Base-by-base conservation (phyloP, 345 rosid genomes). In the Passiflora organensis region DNA sequence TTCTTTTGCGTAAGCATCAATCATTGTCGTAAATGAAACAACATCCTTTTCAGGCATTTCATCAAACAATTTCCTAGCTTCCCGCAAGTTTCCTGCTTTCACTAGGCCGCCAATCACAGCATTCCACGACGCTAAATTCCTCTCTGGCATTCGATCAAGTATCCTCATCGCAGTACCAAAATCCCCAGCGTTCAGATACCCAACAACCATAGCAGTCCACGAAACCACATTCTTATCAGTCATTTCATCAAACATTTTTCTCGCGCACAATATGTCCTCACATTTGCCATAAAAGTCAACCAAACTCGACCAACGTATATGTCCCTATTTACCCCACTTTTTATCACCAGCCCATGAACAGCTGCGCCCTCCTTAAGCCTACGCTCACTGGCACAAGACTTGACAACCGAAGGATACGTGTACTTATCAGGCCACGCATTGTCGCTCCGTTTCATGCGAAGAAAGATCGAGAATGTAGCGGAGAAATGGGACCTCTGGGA, bases 191-290 rank as follows among this genome's bases (percentile, higher is more conserved):
- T 39, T 69, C 23, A 73, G 42, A 64, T 78, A 80, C 25, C 88
- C 88, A 23, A 61, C 71, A 53, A 86, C 56, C 86, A 89, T 62
- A 1, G 93, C 91, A 0, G 85, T 89, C 97, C 97, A 89, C 5
- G 90, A 71, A 64, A 84, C 87, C 13, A 73, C 86, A 49, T 69
- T 82, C 41, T 78, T 77, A 1, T 64, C 75, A 34, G 67, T 11
- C 86, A 82, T 77, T 71, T 62, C 78, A 61, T 78, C 89, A 1
- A 89, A 86, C 80, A 80, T 55, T 63, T 74, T 79, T 5, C 76
- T 80, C 6, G 90, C 93, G 51, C 73, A 58, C 28, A 6, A 13
- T n/a, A 78, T 59, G 48, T 81, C 69, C 62, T 62, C 74, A 25
- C 85, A 58, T 60, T 84, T 90, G 1, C 88, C 85, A 48, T 86